Percentiles rank a stretch among this genome's conserved stretches.
These are phyloP conservation scores for Taiozyma sp. DNA, from an alignment of 1,139 yeast genomes.

Conservation along the genomic window DNA sequence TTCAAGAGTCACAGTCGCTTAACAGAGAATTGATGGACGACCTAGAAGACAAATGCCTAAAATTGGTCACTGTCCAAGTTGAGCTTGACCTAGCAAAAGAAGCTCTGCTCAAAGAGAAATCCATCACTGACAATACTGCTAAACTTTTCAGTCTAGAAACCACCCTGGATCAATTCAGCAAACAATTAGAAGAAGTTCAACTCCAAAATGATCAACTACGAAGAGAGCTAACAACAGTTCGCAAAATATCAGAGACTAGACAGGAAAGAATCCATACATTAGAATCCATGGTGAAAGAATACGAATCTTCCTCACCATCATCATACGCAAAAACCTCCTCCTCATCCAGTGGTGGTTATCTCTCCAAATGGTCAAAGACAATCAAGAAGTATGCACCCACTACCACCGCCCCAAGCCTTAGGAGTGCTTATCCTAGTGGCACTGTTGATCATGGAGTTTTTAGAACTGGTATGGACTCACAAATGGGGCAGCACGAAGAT, in stretches of 20 bases:
- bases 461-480: constrained; percentile 3
- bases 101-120: constrained; percentile 5
- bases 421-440: constrained; percentile 1
- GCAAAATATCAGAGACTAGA: constrained; percentile 55
- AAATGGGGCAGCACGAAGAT: not conserved
- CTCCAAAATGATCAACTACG: constrained; percentile 38
- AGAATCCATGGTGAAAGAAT: constrained; percentile 46
- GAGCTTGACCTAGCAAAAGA: constrained; percentile 35
- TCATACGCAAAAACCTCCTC: not conserved
- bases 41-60: constrained; percentile 36
- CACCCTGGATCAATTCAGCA: constrained; percentile 40
- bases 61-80: constrained; percentile 37
- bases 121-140: constrained; percentile 6
- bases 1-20: constrained; percentile 23
- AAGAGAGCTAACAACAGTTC: constrained; percentile 47
- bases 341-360: not conserved
- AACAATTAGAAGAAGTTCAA: constrained; percentile 37
- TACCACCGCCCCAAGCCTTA: constrained; percentile 3
- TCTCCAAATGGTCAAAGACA: not conserved
- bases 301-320: constrained; percentile 29
- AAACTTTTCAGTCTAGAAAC: constrained; percentile 37
- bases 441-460: constrained; percentile 5
- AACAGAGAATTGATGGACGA: constrained; percentile 37
- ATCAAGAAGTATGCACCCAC: not conserved
- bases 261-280: constrained; percentile 55